Evolutionary conservation across 768 basidiomycete genomes (phyloP), one percentile per base, ranked within the genome.

Genomic region (Rickenella mellea): DNA sequence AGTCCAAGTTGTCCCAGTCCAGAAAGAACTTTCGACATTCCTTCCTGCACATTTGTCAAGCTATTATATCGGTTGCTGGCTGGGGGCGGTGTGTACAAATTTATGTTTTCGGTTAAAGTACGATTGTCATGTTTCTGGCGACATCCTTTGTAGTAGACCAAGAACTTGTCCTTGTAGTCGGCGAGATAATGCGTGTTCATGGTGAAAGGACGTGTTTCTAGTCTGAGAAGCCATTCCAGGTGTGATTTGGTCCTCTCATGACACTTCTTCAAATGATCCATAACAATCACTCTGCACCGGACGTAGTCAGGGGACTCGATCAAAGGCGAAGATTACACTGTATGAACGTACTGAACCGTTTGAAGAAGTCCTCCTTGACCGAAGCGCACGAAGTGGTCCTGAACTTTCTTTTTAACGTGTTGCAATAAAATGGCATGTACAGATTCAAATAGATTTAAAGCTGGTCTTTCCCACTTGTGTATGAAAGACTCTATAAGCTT

Each of bases 291-390:
- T n/a, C 79, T 80, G 43, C 2, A 14, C 43, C 22, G 24, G 15
- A 27, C 30, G 25, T 46, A 32, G 31, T 26, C 14, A 20, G 15
- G 15, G 17, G 14, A 10, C 25, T 40, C 10, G 12, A 17, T n/a
- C 6, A 12, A 21, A 21, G 12, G 25, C n/a, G 27, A 21, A 26
- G 47, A 31, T 41, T 19, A 11, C n/a, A 6, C 41, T 6, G 17
- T 33, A 2, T 15, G 21, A 8, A 54, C 71, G 45, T 40, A 74
- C 73, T 47, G 45, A 8, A 83, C 65, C 1, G 67, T 66, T 22
- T 71, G 70, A 41, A 69, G 68, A 2, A 80, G 60, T 6, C 62
- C 59, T 0, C 80, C 79, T 41, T 74, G 69, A 0, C 73, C 70
- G 51, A 76, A 74, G 0, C 63, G 43, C 1, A 48, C 54, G 44